Base-by-base conservation (phyloP, 1,139 yeast species). In the Diutina sp. region DNA sequence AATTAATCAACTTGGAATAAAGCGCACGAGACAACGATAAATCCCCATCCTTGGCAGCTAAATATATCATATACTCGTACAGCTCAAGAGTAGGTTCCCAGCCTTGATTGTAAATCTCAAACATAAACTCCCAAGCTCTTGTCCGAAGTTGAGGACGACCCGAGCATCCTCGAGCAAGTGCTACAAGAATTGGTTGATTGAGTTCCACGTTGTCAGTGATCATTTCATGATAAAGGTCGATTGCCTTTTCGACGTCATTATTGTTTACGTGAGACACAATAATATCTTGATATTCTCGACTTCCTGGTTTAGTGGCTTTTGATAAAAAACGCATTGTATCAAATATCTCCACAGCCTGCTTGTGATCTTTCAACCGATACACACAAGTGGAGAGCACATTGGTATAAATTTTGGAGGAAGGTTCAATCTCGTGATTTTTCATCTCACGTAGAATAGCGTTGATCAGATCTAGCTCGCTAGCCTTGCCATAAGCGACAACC, bases 301-400 rank as follows among this genome's bases (percentile, higher is more conserved):
- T 66, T 55, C 83, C 86, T 0, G 98, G 97, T 56, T 80, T 79
- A 2, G 89, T 80, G 41, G 72, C 69, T 6, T 74, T 66, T 0
- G 95, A 83, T 60, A 86, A 69, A 66, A 88, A 91, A 67, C 90
- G 91, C 90, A 93, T 85, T 60, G 90, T 82, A 63, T 87, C 93
- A 67, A 93, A 93, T 1, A 88, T 74, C 56, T 84, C 83, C 58
- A 81, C 79, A 0, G 96, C 96, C 61, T 81, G 83, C 45, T 76
- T 69, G 61, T 76, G 82, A 59, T 83, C 79, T 29, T 72, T 71
- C 28, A 80, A 65, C 58, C 82, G 77, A 60, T 72, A 76, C 3
- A 84, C 82, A 64, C 88, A 85, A 25, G 90, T 79, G 59, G 85
- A 85, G 56, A 90, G 68, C 1, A 90, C 75, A 30, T 83, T 80